Percentiles rank a stretch among this genome's conserved stretches.
Conservation (phyloP, 1,139 yeast species). For the Yamadazyma triangularis region DNA sequence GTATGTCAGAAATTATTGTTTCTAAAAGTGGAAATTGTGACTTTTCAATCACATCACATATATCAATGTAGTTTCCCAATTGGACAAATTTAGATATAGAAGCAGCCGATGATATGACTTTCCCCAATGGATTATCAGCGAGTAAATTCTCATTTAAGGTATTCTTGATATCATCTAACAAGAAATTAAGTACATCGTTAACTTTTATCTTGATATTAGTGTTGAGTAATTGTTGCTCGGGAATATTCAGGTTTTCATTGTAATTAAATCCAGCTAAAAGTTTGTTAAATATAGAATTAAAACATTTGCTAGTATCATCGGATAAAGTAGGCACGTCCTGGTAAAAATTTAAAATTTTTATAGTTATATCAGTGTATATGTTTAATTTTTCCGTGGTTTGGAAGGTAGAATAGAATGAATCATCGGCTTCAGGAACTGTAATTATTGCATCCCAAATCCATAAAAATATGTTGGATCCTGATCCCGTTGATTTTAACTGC, state of each 20-base stretch:
- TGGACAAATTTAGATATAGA: constrained; percentile 23
- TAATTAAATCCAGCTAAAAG: neutral
- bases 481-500: constrained; percentile 19
- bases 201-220: neutral
- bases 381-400: constrained; percentile 20
- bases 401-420: constrained; percentile 19
- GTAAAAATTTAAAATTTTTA: constrained; percentile 21
- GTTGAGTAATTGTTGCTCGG: neutral
- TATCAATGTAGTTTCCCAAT: constrained; percentile 21
- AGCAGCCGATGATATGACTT: no score
- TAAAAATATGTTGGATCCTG: constrained; percentile 20
- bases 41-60: neutral
- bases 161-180: neutral
- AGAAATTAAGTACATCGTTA: neutral
- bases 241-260: neutral
- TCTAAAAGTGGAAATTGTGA: neutral
- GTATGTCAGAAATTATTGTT: neutral
- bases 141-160: neutral
- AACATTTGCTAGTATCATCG: neutral
- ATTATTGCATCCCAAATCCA: constrained; percentile 27
- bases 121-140: constrained; percentile 9
- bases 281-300: no score
- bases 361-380: constrained; percentile 23
- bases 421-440: constrained; percentile 11
- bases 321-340: constrained; percentile 5